Conservation (phyloP, 495 filamentous ascomycete species). For the Lichenothelia convexa region DNA sequence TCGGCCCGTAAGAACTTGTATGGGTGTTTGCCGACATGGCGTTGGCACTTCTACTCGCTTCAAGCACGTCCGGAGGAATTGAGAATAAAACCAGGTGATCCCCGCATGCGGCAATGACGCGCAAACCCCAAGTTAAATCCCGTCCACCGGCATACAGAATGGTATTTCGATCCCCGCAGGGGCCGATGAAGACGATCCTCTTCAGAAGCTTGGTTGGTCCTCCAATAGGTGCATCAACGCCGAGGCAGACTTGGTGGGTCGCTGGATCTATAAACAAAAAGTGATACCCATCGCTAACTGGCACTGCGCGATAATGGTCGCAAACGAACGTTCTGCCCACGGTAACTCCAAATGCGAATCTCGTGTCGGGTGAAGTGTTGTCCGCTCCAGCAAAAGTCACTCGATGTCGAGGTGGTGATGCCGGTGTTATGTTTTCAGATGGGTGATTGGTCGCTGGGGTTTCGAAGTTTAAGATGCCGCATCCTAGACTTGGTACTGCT, state of each 20-base stretch:
- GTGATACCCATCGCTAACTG: conserved; percentile 50
- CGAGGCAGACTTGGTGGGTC: conserved; percentile 41
- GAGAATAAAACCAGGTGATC: conserved; percentile 40
- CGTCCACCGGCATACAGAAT: conserved; percentile 36
- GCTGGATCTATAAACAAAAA: conserved; percentile 52
- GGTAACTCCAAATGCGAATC: too few relatives aligned
- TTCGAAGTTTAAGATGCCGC: too few relatives aligned
- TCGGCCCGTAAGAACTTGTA: conserved; percentile 3
- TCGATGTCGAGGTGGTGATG: neutral
- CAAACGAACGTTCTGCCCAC: conserved; percentile 23
- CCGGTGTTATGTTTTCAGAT: neutral
- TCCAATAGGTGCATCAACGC: conserved; percentile 44
- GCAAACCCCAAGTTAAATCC: conserved; percentile 40
- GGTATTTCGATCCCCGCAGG: conserved; percentile 9
- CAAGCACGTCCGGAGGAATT: conserved; percentile 43
- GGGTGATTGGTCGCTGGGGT: too few relatives aligned
- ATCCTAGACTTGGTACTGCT: too few relatives aligned
- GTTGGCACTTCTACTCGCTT: too few relatives aligned
- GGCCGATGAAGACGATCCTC: conserved; percentile 28
- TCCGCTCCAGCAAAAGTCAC: conserved; percentile 3
- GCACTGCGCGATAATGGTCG: conserved; percentile 51
- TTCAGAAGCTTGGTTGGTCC: conserved; percentile 31
- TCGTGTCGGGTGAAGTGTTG: too few relatives aligned
- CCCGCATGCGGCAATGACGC: conserved; percentile 42
- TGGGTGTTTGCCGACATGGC: conserved; percentile 1